Base-by-base conservation (phyloP, 495 filamentous ascomycete genomes). In the Lasiosphaeris hirsuta region DNA sequence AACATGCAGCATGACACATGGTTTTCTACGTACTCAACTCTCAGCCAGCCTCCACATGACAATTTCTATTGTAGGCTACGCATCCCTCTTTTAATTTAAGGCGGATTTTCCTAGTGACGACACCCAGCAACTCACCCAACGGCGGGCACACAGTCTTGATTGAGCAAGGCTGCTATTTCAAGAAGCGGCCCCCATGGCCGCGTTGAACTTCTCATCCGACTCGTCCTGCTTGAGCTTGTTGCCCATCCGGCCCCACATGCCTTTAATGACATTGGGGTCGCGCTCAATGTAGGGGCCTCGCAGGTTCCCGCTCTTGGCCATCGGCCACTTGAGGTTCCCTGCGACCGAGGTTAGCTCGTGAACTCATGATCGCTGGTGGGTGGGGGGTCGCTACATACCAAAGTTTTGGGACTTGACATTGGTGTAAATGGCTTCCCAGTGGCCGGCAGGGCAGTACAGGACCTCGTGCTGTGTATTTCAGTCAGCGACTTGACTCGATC, bases 361-460 rank as follows among this genome's bases (percentile, higher is more conserved):
- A 30, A 30, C 23, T 30, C n/a, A n/a, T n/a, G n/a, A n/a, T n/a
- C n/a, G n/a, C n/a, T n/a, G n/a, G n/a, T n/a, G n/a, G n/a, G n/a
- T n/a, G n/a, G n/a, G 23, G 5, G 23, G 23, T 5, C 23, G 23
- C 5, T 30, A 30, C 23, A 5, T 30, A 30, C 23, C 63, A 51
- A 73, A 57, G 9, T 69, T 63, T 11, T 63, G 60, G 15, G 65
- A 66, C 36, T 59, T 57, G 40, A 46, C 42, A 50, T 76, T 73
- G 4, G 69, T 50, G 60, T 76, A 80, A 35, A 79, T 66, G 37
- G 66, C 74, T 63, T 81, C 78, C 72, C 75, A 79, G 3, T 61
- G 42, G 0, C 71, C 69, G 10, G 53, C 57, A 8, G 74, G 70
- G 14, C 66, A 74, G 34, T 64, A 57, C 58, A 78, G 79, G 2